Conservation (phyloP, 306 rosid species). For the Cyclanthera cordifolia region DNA sequence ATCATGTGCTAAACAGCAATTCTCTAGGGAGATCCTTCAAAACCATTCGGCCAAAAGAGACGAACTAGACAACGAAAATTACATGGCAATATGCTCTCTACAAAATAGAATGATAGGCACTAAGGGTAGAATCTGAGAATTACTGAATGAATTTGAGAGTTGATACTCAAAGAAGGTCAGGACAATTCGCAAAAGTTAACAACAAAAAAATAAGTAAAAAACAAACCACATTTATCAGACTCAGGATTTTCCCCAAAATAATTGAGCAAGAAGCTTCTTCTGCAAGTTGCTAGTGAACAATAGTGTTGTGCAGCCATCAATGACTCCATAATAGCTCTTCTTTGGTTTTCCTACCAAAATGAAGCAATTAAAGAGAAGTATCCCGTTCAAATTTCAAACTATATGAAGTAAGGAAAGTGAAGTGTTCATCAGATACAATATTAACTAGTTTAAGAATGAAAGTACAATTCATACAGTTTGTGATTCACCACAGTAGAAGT, state of each 20-base stretch:
- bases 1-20: not conserved
- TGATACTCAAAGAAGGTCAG: not conserved
- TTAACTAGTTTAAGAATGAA: not conserved
- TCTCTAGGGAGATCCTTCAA: not conserved
- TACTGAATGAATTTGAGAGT: not conserved
- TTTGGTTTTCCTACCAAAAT: constrained; percentile 50
- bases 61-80: not conserved
- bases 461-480: constrained; percentile 34
- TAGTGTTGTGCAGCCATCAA: constrained; percentile 66
- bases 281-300: constrained; percentile 60
- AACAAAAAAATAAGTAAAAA: constrained; percentile 24
- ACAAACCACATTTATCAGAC: constrained; percentile 60
- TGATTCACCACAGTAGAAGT: constrained; percentile 48
- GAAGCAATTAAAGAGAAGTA: constrained; percentile 1
- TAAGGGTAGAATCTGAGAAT: not conserved
- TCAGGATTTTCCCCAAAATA: constrained; percentile 61
- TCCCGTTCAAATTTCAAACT: not conserved
- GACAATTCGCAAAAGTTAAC: not conserved
- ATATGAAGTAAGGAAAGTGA: not conserved
- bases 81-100: not conserved
- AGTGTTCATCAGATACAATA: not conserved
- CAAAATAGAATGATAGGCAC: not conserved
- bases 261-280: constrained; percentile 71
- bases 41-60: not conserved
- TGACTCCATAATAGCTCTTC: constrained; percentile 67